Percentiles rank a stretch among this genome's conserved stretches.
Evolutionary conservation across 2,329 filamentous ascomycete species (phyloP).

Genomic region (Davidsoniella virescens): DNA sequence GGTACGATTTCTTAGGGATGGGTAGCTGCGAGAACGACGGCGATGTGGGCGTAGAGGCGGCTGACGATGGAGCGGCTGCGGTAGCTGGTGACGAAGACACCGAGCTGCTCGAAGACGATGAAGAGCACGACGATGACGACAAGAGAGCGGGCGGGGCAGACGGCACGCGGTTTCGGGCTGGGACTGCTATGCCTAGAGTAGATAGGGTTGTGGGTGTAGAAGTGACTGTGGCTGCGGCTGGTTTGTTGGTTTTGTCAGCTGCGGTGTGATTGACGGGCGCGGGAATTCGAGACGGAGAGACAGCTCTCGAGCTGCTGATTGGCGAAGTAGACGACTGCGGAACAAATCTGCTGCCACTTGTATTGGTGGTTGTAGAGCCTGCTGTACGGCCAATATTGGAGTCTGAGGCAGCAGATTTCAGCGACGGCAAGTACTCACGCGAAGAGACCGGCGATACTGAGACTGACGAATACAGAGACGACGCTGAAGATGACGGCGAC

Average conservation of each 20-base stretch:
- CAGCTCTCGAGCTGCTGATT: not conserved
- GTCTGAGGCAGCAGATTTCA: conserved; percentile 10
- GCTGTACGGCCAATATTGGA: not conserved
- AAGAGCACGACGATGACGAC: not conserved
- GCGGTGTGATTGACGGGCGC: not conserved
- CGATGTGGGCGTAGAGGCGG: not conserved
- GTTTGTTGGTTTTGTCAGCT: not conserved
- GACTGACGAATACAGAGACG: too few relatives aligned
- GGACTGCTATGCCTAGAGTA: not conserved
- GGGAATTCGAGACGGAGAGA: not conserved
- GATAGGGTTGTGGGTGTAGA: not conserved
- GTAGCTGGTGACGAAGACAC: conserved; percentile 1
- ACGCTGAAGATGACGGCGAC: conserved; percentile 10
- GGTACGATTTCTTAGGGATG: not conserved
- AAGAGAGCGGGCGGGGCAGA: conserved; percentile 5
- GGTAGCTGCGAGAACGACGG: not conserved
- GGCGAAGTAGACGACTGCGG: not conserved
- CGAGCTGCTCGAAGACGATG: not conserved
- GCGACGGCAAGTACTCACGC: not conserved
- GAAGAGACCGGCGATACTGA: too few relatives aligned
- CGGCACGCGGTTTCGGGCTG: not conserved
- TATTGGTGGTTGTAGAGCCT: not conserved
- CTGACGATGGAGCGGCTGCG: not conserved
- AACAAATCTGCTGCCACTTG: not conserved
- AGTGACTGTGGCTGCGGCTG: not conserved